Conservation (phyloP, 139 green algal species). For the Pedinophyceae sp. region DNA sequence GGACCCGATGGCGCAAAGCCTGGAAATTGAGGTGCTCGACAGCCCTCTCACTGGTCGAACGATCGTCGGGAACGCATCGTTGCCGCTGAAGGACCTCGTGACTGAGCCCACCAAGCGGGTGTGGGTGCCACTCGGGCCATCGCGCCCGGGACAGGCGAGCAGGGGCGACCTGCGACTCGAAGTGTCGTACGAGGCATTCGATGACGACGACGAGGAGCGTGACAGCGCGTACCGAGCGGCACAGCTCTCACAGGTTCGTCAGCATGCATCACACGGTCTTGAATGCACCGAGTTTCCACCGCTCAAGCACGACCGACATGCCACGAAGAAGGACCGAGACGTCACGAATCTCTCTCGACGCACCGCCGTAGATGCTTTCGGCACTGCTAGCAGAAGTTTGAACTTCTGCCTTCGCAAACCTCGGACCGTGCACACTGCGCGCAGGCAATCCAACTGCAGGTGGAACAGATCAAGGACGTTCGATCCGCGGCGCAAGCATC, state of each 20-base stretch:
- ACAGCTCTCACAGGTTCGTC: no score
- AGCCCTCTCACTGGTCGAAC: conserved; percentile 61
- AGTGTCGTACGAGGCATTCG: conserved; percentile 63
- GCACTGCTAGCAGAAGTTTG: conserved; percentile 5
- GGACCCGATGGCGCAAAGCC: conserved; percentile 19
- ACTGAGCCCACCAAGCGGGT: conserved; percentile 29
- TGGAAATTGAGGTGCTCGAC: conserved; percentile 75
- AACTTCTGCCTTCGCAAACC: background rate
- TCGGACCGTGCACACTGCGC: conserved; percentile 4
- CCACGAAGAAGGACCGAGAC: no score
- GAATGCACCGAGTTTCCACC: no score
- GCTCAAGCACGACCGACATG: no score
- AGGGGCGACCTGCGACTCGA: conserved; percentile 50
- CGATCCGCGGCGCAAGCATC: conserved; percentile 59
- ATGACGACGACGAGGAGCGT: conserved; percentile 48
- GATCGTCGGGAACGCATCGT: conserved; percentile 41
- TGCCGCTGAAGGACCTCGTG: conserved; percentile 36
- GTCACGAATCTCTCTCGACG: no score
- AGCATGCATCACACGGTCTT: no score
- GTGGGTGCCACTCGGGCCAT: conserved; percentile 45
- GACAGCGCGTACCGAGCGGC: conserved; percentile 38
- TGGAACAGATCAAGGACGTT: conserved; percentile 54
- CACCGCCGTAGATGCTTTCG: conserved; percentile 15
- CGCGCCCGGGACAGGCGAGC: conserved; percentile 8
- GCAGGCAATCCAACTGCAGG: background rate